Conservation (phyloP, 2,329 filamentous ascomycete genomes). For the Fusarium pilosicola region DNA sequence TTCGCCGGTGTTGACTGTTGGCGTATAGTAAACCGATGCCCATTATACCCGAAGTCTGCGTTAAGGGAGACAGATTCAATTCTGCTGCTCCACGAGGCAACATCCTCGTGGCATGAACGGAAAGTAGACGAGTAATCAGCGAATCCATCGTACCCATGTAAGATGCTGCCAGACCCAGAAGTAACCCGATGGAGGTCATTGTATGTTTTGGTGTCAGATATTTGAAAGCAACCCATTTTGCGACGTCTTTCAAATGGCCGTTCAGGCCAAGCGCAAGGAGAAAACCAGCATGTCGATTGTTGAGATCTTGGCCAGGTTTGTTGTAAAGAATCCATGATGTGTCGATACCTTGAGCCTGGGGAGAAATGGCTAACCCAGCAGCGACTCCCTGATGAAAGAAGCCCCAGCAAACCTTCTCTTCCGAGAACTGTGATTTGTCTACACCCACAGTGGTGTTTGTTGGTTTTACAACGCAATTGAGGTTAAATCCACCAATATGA, state of each 20-base stretch:
- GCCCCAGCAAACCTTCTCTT: slow-evolving; percentile 98
- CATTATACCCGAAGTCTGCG: slow-evolving; percentile 96
- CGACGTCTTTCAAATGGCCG: slow-evolving; percentile 91
- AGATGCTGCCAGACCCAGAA: slow-evolving; percentile 90
- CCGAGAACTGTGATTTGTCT: slow-evolving; percentile 85
- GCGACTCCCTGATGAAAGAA: slow-evolving; percentile 98
- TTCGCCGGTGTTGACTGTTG: slow-evolving; percentile 93
- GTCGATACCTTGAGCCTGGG: slow-evolving; percentile 90
- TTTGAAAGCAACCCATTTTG: slow-evolving; percentile 99
- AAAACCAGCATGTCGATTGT: slow-evolving; percentile 95
- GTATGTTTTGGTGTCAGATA: slow-evolving; percentile 99
- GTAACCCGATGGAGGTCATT: slow-evolving; percentile 97
- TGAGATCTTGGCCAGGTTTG: slow-evolving; percentile 86
- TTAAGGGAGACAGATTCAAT: slow-evolving; percentile 89
- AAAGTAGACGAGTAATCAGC: slow-evolving; percentile 89
- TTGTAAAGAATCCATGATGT: slow-evolving; percentile 99
- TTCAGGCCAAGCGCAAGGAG: slow-evolving; percentile 91
- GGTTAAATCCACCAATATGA: slow-evolving; percentile 87
- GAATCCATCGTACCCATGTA: slow-evolving; percentile 98
- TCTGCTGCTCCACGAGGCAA: slow-evolving; percentile 91
- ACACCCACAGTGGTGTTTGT: slow-evolving; percentile 93
- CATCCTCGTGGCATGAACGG: slow-evolving; percentile 96
- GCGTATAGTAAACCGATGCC: slow-evolving; percentile 95
- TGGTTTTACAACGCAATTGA: slow-evolving; percentile 91
- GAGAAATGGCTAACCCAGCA: slow-evolving; percentile 91